A percentile compares a stretch with the other conserved stretches of the same genome.
phyloP scores from a whole-genome alignment of 441 rosid species.

The Pelargonium australe region DNA sequence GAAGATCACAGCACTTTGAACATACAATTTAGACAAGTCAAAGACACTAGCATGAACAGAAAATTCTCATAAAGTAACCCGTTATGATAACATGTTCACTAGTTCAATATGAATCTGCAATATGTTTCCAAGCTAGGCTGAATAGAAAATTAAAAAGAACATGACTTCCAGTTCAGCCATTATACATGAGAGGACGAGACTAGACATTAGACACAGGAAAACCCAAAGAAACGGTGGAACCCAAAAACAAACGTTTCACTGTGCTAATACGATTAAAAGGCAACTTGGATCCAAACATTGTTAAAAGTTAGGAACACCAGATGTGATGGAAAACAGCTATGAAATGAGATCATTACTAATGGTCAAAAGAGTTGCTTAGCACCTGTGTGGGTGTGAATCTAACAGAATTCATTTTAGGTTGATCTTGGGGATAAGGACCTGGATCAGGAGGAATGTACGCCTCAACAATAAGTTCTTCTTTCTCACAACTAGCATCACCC shows the following conservation, averaged over 20 bases:
- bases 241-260: neutral
- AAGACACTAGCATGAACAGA: slow-evolving; percentile 4
- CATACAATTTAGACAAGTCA: neutral
- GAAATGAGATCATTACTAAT: slow-evolving; percentile 13
- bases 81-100: neutral
- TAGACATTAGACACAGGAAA: neutral
- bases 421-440: slow-evolving; percentile 99
- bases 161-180: slow-evolving; percentile 1
- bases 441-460: slow-evolving; percentile 90
- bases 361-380: slow-evolving; percentile 17
- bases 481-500: slow-evolving; percentile 43
- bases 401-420: slow-evolving; percentile 94
- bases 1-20: neutral
- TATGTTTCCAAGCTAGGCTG: neutral
- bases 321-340: slow-evolving; percentile 12
- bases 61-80: neutral
- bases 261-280: neutral
- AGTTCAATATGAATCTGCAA: neutral
- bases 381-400: slow-evolving; percentile 97
- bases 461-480: slow-evolving; percentile 79
- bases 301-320: neutral
- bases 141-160: neutral
- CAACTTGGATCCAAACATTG: neutral
- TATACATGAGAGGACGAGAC: neutral
- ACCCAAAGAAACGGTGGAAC: neutral